These are phyloP conservation scores for Cladosporium oxysporum DNA, from an alignment of 2,329 filamentous ascomycete species.

Conservation along the genomic window DNA sequence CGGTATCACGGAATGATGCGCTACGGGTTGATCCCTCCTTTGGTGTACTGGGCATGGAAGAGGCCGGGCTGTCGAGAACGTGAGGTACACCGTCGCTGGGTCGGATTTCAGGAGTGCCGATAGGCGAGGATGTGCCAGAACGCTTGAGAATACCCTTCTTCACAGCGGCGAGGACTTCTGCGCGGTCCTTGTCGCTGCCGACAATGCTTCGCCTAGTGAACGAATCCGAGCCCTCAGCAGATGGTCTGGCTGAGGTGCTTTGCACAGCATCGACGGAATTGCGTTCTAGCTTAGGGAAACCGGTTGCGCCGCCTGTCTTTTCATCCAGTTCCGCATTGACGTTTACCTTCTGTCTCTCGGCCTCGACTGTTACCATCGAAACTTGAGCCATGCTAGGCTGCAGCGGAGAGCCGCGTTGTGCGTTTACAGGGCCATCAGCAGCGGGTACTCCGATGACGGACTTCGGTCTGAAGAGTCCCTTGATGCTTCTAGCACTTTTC, in stretches of 20 bases:
- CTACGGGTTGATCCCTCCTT: slow-evolving; percentile 64
- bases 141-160: slow-evolving; percentile 96
- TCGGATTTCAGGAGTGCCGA: slow-evolving; percentile 68
- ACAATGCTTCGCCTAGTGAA: slow-evolving; percentile 77
- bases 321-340: slow-evolving; percentile 70
- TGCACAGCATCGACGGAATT: slow-evolving; percentile 70
- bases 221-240: slow-evolving; percentile 60
- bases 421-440: slow-evolving; percentile 64
- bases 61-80: slow-evolving; percentile 75
- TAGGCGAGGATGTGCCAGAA: slow-evolving; percentile 62
- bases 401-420: slow-evolving; percentile 39
- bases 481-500: slow-evolving; percentile 85
- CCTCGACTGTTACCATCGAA: slow-evolving; percentile 94
- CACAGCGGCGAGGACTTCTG: slow-evolving; percentile 87
- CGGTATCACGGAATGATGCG: slow-evolving; percentile 55
- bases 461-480: slow-evolving; percentile 92
- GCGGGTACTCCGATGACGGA: slow-evolving; percentile 78
- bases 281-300: slow-evolving; percentile 80
- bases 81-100: slow-evolving; percentile 64
- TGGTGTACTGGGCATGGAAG: slow-evolving; percentile 85
- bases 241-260: slow-evolving; percentile 32
- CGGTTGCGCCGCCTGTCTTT: slow-evolving; percentile 70
- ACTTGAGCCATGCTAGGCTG: slow-evolving; percentile 75
- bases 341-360: slow-evolving; percentile 81
- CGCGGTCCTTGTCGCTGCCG: slow-evolving; percentile 84